A percentile compares a stretch with the other conserved stretches of the same genome.
These are phyloP conservation scores for Rhizopogon sp. DNA, from an alignment of 768 basidiomycete species.

Conservation along the genomic window DNA sequence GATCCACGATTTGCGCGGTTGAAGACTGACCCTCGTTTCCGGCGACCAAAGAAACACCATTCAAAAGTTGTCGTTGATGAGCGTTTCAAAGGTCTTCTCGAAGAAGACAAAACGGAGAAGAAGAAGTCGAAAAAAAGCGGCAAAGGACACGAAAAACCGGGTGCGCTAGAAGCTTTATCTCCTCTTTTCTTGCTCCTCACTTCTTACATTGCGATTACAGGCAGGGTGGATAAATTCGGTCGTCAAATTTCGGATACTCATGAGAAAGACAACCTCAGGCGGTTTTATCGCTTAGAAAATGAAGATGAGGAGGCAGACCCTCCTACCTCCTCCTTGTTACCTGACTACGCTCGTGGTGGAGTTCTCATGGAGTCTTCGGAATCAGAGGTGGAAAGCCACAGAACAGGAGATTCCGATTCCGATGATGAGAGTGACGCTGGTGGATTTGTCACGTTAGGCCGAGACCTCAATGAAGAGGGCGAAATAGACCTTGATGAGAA, in stretches of 20 bases:
- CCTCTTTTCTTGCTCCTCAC: not conserved
- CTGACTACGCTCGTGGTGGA: constrained; percentile 88
- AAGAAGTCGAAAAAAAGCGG: constrained; percentile 30
- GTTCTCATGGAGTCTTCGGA: constrained; percentile 79
- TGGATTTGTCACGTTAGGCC: constrained; percentile 48
- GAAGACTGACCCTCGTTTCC: constrained; percentile 89
- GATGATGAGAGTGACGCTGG: constrained; percentile 45
- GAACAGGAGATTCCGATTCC: constrained; percentile 26
- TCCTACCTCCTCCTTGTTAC: constrained; percentile 10
- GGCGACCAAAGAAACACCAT: constrained; percentile 72
- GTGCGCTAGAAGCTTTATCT: constrained; percentile 7
- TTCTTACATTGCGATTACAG: constrained; percentile 13
- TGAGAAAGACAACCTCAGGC: constrained; percentile 69
- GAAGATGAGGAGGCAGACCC: constrained; percentile 31
- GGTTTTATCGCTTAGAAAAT: constrained; percentile 72
- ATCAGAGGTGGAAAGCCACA: not conserved
- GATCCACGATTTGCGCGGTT: constrained; percentile 88
- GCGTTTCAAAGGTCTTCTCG: constrained; percentile 81
- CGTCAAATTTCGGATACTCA: constrained; percentile 62
- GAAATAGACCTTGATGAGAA: constrained; percentile 83
- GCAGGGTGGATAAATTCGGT: constrained; percentile 87
- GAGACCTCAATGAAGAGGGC: constrained; percentile 30
- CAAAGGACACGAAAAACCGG: constrained; percentile 13
- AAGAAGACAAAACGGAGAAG: constrained; percentile 33
- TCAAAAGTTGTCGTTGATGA: constrained; percentile 87